phyloP scores from a whole-genome alignment of 139 green algal genomes.

The Gonium pectorale region DNA sequence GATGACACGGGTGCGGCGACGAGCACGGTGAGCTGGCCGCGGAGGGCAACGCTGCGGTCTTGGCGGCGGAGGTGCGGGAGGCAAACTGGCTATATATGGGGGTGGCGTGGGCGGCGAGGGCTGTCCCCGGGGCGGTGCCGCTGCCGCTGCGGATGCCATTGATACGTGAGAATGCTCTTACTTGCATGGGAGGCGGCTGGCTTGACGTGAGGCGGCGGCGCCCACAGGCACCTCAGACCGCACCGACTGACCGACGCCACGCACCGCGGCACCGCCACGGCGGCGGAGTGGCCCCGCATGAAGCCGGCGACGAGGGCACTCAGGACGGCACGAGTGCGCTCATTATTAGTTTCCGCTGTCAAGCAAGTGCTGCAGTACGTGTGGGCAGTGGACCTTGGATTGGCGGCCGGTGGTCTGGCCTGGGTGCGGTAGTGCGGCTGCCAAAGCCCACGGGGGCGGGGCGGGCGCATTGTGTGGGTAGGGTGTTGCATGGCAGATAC shows the following conservation, averaged over 20 bases:
- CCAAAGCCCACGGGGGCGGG: no score
- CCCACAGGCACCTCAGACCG: neutral
- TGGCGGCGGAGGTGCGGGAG: slow-evolving; percentile 1
- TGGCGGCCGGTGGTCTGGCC: no score
- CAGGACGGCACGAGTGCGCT: no score
- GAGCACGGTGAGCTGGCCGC: neutral
- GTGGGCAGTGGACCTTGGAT: no score
- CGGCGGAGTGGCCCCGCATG: neutral
- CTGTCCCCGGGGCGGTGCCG: neutral
- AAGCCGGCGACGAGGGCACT: no score
- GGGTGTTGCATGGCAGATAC: no score
- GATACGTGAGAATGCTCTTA: neutral
- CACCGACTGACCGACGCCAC: neutral
- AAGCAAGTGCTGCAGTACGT: no score
- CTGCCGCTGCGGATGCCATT: neutral
- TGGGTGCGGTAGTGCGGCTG: no score
- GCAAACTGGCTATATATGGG: neutral
- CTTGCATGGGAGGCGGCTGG: neutral
- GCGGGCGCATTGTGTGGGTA: no score
- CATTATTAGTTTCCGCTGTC: no score
- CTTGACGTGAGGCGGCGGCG: neutral
- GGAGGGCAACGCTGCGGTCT: slow-evolving; percentile 10
- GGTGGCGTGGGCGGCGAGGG: neutral
- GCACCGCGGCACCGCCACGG: neutral
- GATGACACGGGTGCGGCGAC: neutral